These are phyloP conservation scores for Coemansia sp. DNA, from an alignment of 192 early-diverging fungal species.

Conservation along the genomic window DNA sequence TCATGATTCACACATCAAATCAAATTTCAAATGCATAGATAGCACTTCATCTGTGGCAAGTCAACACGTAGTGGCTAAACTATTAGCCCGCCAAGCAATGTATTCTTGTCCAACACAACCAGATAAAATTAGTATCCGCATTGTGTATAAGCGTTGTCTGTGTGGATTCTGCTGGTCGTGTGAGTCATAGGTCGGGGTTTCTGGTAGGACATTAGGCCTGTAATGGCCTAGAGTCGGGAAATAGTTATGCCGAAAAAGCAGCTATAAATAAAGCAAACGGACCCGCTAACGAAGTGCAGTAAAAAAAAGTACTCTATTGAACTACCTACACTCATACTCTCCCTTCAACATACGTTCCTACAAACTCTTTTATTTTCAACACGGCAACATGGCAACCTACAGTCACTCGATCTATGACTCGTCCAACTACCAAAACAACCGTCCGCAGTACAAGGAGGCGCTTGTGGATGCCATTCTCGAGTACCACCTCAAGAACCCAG, in stretches of 20 bases:
- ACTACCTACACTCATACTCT: neutral
- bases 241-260: neutral
- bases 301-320: neutral
- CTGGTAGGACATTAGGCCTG: neutral
- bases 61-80: neutral
- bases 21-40: too few relatives aligned
- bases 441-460: slow-evolving; percentile 36
- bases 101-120: neutral
- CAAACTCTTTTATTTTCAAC: neutral
- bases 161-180: neutral
- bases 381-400: slow-evolving; percentile 35
- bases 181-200: neutral
- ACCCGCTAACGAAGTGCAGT: neutral
- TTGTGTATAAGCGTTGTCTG: neutral
- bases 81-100: neutral
- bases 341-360: neutral
- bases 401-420: slow-evolving; percentile 26
- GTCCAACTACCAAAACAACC: slow-evolving; percentile 33
- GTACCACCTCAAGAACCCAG: slow-evolving; percentile 37
- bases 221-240: slow-evolving; percentile 9
- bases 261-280: neutral
- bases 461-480: slow-evolving; percentile 33
- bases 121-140: neutral
- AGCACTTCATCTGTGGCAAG: neutral
- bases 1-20: neutral